These are phyloP conservation scores for Penicillium subrubescens DNA, from an alignment of 495 filamentous ascomycete species.

Conservation along the genomic window DNA sequence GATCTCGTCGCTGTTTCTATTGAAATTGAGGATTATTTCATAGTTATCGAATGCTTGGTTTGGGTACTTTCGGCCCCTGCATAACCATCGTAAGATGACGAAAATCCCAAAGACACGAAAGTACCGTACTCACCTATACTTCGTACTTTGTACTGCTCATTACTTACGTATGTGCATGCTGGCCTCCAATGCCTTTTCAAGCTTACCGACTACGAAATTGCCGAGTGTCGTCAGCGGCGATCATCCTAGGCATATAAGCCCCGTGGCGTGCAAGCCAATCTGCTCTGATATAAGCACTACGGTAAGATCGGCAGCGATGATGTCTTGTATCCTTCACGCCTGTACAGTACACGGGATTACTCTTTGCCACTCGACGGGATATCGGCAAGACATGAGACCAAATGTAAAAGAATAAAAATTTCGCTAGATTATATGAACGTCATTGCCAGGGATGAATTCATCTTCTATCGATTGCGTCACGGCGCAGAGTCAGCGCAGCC, in stretches of 20 bases:
- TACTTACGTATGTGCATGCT: neutral
- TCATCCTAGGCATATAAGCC: neutral
- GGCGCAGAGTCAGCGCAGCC: neutral
- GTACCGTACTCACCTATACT: neutral
- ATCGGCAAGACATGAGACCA: neutral
- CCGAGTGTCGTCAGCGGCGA: neutral
- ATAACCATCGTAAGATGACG: neutral
- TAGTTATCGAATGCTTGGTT: neutral
- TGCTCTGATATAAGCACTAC: slow-evolving; percentile 8
- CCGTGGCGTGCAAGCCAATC: neutral
- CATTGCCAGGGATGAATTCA: neutral
- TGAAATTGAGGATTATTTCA: neutral
- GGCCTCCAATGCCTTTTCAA: neutral
- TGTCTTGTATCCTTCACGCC: neutral
- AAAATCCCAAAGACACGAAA: neutral
- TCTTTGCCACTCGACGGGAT: neutral
- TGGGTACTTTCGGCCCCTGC: neutral
- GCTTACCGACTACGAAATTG: neutral
- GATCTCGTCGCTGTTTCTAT: neutral
- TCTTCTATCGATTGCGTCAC: neutral
- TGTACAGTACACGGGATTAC: neutral
- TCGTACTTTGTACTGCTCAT: neutral
- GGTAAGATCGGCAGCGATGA: neutral
- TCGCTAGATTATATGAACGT: neutral
- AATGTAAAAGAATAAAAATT: neutral